Base-by-base conservation (phyloP, 2,329 filamentous ascomycete species). In the Pseudogymnoascus sp. region DNA sequence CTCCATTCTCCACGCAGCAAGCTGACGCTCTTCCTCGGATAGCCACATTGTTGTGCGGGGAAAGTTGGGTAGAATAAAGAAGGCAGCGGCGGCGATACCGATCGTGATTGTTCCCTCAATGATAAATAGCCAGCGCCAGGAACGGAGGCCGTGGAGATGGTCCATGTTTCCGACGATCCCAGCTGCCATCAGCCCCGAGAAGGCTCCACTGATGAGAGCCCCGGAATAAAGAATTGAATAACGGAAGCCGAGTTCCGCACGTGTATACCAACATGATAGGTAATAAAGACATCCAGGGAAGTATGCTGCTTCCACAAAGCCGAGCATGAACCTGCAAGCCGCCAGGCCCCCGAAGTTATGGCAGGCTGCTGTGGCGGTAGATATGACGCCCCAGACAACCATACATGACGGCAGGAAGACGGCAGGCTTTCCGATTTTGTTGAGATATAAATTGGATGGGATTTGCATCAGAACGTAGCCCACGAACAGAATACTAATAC, bases 41-140 rank as follows among this genome's bases (percentile, higher is more conserved):
- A 87, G 73, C 83, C 83, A 86, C 18, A 68, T 68, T 0, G 82
- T 85, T 7, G 82, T 85, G 41, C 80, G 78, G 1, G 88, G 88
- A 66, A 89, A 88, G 70, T 90, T 84, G 0, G 88, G 88, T 12
- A 91, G 76, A 31, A 90, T 74, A 67, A 83, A 85, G 70, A 80
- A 81, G 1, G 85, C 79, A 1, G 72, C 68, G 5, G 84, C 71
- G 12, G 88, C 87, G 28, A 90, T 78, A 0, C 75, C 74, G 16
- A 81, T 72, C 1, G 88, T 90, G 63, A 88, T 79, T 14, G 80
- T 77, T 23, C 88, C 88, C 72, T 91, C 88, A 40, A 90, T 85
- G 61, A 91, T 85, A 74, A 89, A 89, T 0, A 89, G 75, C 82
- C 83, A 87, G 11, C 85, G 78, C 87, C 81, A 91, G 3, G 85